Percentiles rank a stretch among this genome's conserved stretches.
Conservation (phyloP, 2,329 filamentous ascomycete genomes). For the Tolypocladium ovalisporum region DNA sequence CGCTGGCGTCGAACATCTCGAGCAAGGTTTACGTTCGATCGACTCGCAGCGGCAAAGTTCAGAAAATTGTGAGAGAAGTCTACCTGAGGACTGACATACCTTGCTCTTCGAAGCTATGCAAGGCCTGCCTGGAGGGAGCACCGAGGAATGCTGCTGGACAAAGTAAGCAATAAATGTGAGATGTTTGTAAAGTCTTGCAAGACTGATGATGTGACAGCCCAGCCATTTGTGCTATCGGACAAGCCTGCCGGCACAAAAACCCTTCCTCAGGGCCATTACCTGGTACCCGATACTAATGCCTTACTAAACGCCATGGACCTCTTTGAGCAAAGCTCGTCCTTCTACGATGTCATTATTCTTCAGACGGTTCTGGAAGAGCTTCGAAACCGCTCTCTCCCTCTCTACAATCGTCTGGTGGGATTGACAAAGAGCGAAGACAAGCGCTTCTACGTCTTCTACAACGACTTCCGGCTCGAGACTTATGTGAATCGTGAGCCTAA, state of each 20-base stretch:
- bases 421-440: conserved; percentile 94
- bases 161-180: conserved; percentile 36
- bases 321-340: conserved; percentile 83
- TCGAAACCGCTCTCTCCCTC: conserved; percentile 80
- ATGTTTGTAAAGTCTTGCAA: not conserved
- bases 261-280: conserved; percentile 82
- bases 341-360: conserved; percentile 93
- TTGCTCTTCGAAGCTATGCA: conserved; percentile 86
- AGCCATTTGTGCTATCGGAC: conserved; percentile 80
- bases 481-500: conserved; percentile 63
- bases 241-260: conserved; percentile 72
- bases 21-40: conserved; percentile 95
- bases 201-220: conserved; percentile 36
- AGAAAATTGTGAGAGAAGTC: conserved; percentile 95
- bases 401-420: conserved; percentile 87
- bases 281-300: conserved; percentile 93
- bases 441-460: conserved; percentile 98
- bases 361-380: conserved; percentile 96
- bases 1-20: conserved; percentile 62
- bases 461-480: conserved; percentile 91
- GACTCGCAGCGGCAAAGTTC: conserved; percentile 90
- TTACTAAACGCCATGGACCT: conserved; percentile 93
- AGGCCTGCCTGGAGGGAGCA: conserved; percentile 59
- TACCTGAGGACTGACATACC: conserved; percentile 96
- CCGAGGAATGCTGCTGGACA: conserved; percentile 71